Conservation (phyloP, 768 basidiomycete genomes). For the Naganishia friedmannii region DNA sequence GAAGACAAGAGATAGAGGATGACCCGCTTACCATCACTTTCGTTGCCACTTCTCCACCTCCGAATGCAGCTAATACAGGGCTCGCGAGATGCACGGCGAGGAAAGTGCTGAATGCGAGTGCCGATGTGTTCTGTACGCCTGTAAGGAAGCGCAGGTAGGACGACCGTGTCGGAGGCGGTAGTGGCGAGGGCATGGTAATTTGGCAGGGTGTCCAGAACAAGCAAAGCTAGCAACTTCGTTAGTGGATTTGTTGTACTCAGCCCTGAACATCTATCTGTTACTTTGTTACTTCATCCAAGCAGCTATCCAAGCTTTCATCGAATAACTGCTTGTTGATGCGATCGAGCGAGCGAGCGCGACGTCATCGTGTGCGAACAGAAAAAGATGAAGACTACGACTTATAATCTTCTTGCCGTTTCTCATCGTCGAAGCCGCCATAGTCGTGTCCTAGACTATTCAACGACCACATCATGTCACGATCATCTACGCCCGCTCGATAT, state of each 20-base stretch:
- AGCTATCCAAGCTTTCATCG: not conserved
- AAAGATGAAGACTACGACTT: no score
- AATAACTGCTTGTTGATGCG: not conserved
- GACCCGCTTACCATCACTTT: constrained; percentile 66
- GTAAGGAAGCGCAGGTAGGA: constrained; percentile 55
- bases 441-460: not conserved
- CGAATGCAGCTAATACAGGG: constrained; percentile 68
- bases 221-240: no score
- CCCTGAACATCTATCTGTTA: no score
- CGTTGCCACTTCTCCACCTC: constrained; percentile 67
- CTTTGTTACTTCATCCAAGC: no score
- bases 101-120: constrained; percentile 75
- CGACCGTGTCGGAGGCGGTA: not conserved
- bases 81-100: constrained; percentile 75
- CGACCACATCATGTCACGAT: not conserved
- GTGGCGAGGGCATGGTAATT: not conserved
- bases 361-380: not conserved
- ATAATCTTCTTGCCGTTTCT: no score
- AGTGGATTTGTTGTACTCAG: no score
- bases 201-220: no score
- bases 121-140: constrained; percentile 63
- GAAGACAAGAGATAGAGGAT: not conserved
- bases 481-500: constrained; percentile 3
- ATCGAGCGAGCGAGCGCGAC: not conserved
- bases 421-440: not conserved